Conservation (phyloP, 2,329 filamentous ascomycete species). For the Penicillium sp. region DNA sequence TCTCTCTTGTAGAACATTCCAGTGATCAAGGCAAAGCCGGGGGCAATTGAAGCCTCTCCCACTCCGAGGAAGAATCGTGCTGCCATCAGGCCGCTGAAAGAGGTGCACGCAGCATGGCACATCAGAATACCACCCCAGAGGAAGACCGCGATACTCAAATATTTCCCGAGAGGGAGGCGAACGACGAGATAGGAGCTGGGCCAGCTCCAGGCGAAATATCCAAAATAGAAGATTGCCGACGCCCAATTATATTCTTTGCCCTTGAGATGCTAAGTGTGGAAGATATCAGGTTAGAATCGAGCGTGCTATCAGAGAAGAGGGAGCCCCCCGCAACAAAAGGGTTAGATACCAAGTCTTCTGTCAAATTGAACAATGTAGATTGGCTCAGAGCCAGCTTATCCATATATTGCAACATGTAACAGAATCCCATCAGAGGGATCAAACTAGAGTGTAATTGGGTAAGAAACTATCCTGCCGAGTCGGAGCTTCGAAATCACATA, state of each 20-base stretch:
- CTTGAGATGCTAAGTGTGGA: constrained; percentile 27
- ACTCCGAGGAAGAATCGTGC: constrained; percentile 45
- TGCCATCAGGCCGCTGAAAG: constrained; percentile 42
- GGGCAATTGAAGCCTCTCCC: constrained; percentile 36
- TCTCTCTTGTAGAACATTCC: constrained; percentile 42
- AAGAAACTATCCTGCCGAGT: constrained; percentile 26
- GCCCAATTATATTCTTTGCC: constrained; percentile 38
- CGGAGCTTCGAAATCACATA: constrained; percentile 36
- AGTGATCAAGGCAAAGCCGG: constrained; percentile 44
- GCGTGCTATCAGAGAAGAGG: background rate
- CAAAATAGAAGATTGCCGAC: constrained; percentile 41
- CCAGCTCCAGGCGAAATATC: constrained; percentile 45
- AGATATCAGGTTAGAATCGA: background rate
- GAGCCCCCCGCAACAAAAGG: background rate
- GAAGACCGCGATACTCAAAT: constrained; percentile 31
- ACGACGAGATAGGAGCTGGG: constrained; percentile 45
- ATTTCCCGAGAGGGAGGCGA: constrained; percentile 39
- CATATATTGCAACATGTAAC: constrained; percentile 37
- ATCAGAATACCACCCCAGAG: constrained; percentile 40
- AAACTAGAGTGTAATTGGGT: constrained; percentile 5
- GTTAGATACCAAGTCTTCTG: constrained; percentile 27
- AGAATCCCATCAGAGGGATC: constrained; percentile 27
- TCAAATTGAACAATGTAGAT: constrained; percentile 30
- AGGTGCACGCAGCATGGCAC: constrained; percentile 37
- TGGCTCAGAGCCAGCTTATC: constrained; percentile 35